These are phyloP conservation scores for Trichoderma sp. DNA, from an alignment of 2,329 filamentous ascomycete species.

Conservation along the genomic window DNA sequence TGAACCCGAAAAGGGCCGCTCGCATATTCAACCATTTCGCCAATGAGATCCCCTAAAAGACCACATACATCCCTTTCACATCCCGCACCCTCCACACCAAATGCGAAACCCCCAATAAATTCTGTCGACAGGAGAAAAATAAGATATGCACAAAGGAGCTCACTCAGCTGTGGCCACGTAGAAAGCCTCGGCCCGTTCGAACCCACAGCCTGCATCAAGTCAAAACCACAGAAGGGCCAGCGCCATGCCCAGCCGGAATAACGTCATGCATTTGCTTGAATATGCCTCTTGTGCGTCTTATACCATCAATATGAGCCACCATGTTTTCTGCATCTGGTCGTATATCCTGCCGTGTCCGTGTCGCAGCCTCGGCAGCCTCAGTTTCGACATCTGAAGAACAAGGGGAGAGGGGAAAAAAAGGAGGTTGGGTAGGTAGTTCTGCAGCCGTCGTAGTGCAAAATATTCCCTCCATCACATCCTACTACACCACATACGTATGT, in stretches of 20 bases:
- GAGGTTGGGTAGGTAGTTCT: not conserved
- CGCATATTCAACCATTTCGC: not conserved
- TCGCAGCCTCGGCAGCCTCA: not conserved
- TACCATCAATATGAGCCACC: not conserved
- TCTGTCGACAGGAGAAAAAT: not conserved
- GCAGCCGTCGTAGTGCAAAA: not conserved
- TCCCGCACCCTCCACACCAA: not conserved
- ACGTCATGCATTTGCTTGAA: not conserved
- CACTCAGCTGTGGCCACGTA: conserved; percentile 16
- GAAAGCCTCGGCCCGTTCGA: not conserved
- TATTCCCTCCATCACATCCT: not conserved
- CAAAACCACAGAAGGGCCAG: not conserved
- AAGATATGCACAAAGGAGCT: not conserved
- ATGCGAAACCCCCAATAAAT: not conserved
- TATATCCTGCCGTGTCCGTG: not conserved
- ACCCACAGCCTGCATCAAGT: not conserved
- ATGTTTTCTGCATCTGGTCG: not conserved
- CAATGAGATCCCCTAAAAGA: not conserved
- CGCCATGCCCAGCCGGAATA: not conserved
- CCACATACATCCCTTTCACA: not conserved
- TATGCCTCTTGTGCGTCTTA: not conserved
- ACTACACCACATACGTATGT: not conserved
- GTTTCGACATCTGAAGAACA: not conserved
- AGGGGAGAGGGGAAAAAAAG: not conserved
- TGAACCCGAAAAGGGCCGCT: not conserved